Evolutionary conservation across 1,284 basidiomycete genomes (phyloP).

Genomic region (Ceratorhiza oryzae-sativae): DNA sequence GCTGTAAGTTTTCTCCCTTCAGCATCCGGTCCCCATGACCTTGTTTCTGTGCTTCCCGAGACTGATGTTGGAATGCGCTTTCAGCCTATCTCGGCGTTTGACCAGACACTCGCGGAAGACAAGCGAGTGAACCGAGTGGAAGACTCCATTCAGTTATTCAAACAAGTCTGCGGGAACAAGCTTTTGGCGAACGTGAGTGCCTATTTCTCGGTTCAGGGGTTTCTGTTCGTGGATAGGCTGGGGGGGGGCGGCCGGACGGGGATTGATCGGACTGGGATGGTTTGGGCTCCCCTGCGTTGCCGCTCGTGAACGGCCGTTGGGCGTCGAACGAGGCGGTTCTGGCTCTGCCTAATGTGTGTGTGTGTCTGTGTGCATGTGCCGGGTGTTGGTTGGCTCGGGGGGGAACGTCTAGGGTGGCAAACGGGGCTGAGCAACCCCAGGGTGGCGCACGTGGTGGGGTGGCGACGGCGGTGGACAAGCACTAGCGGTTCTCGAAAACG

Average conservation of each 20-base stretch:
- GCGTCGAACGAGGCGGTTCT: too few relatives aligned
- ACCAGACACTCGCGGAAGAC: constrained; percentile 42
- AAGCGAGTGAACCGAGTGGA: constrained; percentile 63
- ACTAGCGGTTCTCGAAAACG: not conserved
- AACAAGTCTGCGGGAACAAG: constrained; percentile 69
- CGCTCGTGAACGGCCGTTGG: too few relatives aligned
- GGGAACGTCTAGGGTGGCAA: not conserved
- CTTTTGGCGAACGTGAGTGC: constrained; percentile 41
- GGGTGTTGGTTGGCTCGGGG: too few relatives aligned
- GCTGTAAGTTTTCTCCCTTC: constrained; percentile 24
- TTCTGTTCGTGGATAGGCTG: not conserved
- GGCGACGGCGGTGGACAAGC: not conserved
- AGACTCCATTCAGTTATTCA: constrained; percentile 77
- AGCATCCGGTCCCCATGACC: too few relatives aligned
- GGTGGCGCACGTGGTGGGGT: not conserved
- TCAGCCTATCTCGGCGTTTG: constrained; percentile 41
- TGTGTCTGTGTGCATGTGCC: too few relatives aligned
- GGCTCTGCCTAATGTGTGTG: too few relatives aligned
- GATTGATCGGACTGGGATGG: not conserved
- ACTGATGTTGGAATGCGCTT: constrained; percentile 5
- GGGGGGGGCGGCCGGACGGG: not conserved
- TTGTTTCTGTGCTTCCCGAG: too few relatives aligned
- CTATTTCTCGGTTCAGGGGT: not conserved
- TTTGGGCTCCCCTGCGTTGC: too few relatives aligned
- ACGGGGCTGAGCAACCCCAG: not conserved